Conservation (phyloP, 306 rosid species). For the Pyrus betulifolia region DNA sequence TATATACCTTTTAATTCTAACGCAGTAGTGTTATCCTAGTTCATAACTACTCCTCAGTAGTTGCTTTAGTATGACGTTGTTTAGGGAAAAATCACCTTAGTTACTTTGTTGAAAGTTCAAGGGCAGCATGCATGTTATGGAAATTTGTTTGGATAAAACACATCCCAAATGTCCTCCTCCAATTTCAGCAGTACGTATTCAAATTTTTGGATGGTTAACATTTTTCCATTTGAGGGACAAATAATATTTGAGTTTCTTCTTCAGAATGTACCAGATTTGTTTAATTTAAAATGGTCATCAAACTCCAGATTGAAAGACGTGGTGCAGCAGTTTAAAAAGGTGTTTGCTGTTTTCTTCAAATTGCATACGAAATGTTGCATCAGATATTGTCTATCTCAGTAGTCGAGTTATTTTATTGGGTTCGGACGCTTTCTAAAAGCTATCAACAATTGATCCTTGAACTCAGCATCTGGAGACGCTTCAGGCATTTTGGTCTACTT, state of each 20-base stretch:
- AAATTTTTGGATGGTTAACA: not conserved
- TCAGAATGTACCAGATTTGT: constrained; percentile 22
- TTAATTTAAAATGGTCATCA: constrained; percentile 24
- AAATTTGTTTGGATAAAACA: constrained; percentile 23
- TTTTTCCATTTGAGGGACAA: not conserved
- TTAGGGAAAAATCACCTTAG: not conserved
- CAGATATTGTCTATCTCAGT: not conserved
- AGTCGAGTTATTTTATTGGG: not conserved
- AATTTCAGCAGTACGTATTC: constrained; percentile 24
- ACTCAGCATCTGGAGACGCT: constrained; percentile 31
- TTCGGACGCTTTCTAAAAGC: not conserved
- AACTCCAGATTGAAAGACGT: constrained; percentile 27
- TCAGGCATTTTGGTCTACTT: constrained; percentile 31
- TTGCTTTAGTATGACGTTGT: not conserved
- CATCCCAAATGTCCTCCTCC: constrained; percentile 32
- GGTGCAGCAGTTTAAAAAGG: constrained; percentile 31
- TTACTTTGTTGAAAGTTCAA: not conserved
- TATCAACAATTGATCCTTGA: not conserved
- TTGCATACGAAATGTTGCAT: not conserved
- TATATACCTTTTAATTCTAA: not conserved
- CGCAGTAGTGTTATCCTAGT: not conserved
- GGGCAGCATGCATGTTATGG: constrained; percentile 19
- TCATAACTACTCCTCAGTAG: not conserved
- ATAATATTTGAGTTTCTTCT: constrained; percentile 1
- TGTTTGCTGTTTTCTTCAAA: not conserved